phyloP scores from a whole-genome alignment of 176 grass and related monocot genomes.

The Oryza longistaminata region DNA sequence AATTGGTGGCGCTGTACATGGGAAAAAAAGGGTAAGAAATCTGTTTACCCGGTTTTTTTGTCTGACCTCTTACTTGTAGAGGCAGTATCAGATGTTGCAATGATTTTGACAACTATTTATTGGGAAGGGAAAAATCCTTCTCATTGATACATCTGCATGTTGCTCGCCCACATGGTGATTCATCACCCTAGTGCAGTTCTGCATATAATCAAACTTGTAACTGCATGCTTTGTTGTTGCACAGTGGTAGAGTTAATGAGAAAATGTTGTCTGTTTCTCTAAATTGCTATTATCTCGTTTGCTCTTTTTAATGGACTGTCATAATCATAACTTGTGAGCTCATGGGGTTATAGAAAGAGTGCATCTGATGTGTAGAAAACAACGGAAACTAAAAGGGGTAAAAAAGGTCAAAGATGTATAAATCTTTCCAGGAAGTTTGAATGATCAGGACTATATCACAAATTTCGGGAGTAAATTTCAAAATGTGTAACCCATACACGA shows the following conservation, averaged over 20 bases:
- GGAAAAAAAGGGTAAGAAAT: constrained; percentile 8
- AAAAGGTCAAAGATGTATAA: too few species aligned
- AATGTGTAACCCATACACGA: too few species aligned
- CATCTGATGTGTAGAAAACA: too few species aligned
- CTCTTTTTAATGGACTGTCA: neutral
- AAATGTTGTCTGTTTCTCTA: neutral
- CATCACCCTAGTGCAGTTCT: neutral
- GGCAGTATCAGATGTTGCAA: neutral
- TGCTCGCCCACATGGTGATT: neutral
- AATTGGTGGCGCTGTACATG: neutral
- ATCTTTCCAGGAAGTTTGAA: neutral
- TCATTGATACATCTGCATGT: neutral
- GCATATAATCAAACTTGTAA: neutral
- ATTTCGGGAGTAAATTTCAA: too few species aligned
- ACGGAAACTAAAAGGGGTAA: too few species aligned
- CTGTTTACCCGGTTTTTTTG: neutral
- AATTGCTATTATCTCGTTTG: neutral
- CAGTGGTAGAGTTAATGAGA: neutral
- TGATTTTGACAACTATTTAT: constrained; percentile 6
- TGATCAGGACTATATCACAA: neutral
- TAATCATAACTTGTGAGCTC: neutral
- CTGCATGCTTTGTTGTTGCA: neutral
- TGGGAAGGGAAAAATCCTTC: neutral
- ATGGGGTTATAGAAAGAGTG: neutral
- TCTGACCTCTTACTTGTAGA: neutral